Evolutionary conservation across 345 rosid species (phyloP).

Genomic region (Toxicodendron radicans): DNA sequence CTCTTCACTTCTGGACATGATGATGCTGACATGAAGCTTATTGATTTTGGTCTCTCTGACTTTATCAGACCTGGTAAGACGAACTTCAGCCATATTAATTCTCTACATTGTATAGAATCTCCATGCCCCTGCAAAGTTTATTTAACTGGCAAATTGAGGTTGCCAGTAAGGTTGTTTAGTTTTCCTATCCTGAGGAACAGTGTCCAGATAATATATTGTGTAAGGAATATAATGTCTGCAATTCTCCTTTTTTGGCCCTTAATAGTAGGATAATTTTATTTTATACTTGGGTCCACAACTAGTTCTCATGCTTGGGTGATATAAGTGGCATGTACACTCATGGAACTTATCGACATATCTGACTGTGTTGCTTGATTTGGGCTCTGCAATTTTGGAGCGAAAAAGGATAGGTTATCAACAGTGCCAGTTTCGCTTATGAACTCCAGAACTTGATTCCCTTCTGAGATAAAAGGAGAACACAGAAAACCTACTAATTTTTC

Average conservation of each 20-base stretch:
- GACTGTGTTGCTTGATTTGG: conserved; percentile 4
- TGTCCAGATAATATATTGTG: not conserved
- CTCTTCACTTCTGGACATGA: conserved; percentile 61
- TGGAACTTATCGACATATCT: not conserved
- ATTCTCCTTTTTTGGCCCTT: not conserved
- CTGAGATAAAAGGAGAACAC: not conserved
- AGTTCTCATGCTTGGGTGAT: not conserved
- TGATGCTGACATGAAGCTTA: conserved; percentile 74
- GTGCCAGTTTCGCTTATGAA: not conserved
- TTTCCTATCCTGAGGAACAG: not conserved
- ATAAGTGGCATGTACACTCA: not conserved
- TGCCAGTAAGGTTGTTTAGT: not conserved
- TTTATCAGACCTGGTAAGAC: conserved; percentile 70
- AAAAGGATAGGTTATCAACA: not conserved
- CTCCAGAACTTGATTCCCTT: not conserved
- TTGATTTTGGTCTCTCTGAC: conserved; percentile 89
- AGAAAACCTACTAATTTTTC: too few species aligned
- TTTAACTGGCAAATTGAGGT: not conserved
- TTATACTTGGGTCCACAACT: not conserved
- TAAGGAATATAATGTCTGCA: not conserved
- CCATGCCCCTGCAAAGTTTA: not conserved
- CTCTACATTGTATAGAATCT: not conserved
- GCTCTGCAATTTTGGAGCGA: not conserved
- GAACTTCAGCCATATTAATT: conserved; percentile 2
- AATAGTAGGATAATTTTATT: not conserved